A percentile compares a stretch with the other conserved stretches of the same genome.
These are phyloP conservation scores for Oldenlandia corymbosa DNA, from an alignment of 257 asterid species.

Conservation along the genomic window DNA sequence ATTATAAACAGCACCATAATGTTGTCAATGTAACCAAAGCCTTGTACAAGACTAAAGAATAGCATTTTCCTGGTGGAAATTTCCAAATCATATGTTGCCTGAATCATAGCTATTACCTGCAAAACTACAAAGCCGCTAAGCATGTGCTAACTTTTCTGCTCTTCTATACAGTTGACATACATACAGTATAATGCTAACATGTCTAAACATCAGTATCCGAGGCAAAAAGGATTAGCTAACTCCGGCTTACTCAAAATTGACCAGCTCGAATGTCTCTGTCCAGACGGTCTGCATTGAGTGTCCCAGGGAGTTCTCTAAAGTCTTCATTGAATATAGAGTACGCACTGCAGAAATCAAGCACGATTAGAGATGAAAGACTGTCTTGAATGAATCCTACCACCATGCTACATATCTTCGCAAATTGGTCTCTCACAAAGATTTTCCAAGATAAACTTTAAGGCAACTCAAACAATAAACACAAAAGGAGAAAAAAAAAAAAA, in stretches of 20 bases:
- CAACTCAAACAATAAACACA: neutral
- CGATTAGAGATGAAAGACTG: neutral
- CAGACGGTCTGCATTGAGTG: conserved; percentile 83
- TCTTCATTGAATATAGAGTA: conserved; percentile 88
- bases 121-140: neutral
- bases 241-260: conserved; percentile 42
- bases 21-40: neutral
- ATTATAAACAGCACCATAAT: too few species aligned
- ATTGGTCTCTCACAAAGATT: neutral
- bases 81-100: neutral
- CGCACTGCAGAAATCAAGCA: conserved; percentile 57
- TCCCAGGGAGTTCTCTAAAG: conserved; percentile 91
- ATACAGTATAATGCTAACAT: neutral
- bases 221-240: conserved; percentile 3
- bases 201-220: neutral
- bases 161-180: conserved; percentile 5
- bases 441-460: neutral
- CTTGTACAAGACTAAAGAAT: neutral
- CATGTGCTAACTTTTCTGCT: neutral
- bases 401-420: neutral
- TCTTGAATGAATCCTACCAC: neutral
- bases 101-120: neutral
- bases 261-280: conserved; percentile 87
- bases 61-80: neutral
- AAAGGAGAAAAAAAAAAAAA: too few species aligned